Percentiles rank a stretch among this genome's conserved stretches.
Conservation (phyloP, 148 eudicot genomes). For the Polygonum aviculare region DNA sequence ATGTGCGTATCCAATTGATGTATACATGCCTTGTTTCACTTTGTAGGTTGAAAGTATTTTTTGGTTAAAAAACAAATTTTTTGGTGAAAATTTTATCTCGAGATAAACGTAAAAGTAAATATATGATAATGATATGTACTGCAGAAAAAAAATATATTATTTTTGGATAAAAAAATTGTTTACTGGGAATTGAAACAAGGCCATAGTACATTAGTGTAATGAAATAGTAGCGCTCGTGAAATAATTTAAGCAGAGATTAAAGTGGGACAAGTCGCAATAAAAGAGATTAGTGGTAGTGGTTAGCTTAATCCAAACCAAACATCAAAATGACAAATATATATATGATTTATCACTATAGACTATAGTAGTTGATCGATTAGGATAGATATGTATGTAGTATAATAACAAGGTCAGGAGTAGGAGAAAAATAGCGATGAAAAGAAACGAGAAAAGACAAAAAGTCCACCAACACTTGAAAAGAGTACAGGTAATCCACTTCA, state of each 20-base stretch:
- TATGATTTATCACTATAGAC: not conserved
- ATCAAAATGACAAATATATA: not conserved
- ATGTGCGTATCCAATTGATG: not conserved
- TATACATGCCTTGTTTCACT: too few relatives aligned
- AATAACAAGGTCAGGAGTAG: not conserved
- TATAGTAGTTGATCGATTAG: not conserved
- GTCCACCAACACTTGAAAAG: not conserved
- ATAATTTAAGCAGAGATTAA: not conserved
- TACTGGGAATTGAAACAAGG: too few relatives aligned
- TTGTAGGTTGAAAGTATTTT: too few relatives aligned
- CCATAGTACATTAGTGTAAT: not conserved
- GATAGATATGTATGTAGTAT: not conserved
- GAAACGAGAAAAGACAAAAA: not conserved
- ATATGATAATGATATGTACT: too few relatives aligned
- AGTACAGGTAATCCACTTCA: constrained; percentile 1
- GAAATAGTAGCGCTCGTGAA: not conserved
- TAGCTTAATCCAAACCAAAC: not conserved
- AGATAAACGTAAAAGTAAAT: too few relatives aligned
- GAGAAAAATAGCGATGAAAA: constrained; percentile 1
- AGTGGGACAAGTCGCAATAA: not conserved
- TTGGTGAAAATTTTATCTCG: too few relatives aligned
- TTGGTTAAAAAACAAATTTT: too few relatives aligned
- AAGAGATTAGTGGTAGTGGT: not conserved
- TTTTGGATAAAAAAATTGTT: too few relatives aligned
- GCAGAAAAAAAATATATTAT: too few relatives aligned